Evolutionary conservation across 2,329 filamentous ascomycete genomes (phyloP), one percentile per base, ranked within the genome.

Genomic region (Penicillium sp.): DNA sequence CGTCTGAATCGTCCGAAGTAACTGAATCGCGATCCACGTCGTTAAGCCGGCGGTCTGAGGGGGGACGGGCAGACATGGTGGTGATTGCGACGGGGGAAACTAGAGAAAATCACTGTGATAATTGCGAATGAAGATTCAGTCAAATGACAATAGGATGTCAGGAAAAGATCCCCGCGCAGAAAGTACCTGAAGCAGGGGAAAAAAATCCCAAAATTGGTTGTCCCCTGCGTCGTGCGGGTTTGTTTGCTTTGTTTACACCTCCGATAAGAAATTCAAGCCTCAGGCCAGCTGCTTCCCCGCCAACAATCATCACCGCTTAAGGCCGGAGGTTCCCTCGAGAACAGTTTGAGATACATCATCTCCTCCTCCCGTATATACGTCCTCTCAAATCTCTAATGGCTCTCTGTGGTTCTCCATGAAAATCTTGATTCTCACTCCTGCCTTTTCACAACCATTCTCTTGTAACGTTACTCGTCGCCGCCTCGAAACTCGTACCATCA

Each of bases 1-100:
- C 70, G 71, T 84, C 81, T n/a, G 79, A 82, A 56, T 77, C 77
- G 47, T 76, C 76, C 46, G 79, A 81, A 8, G 73, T 65, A 2
- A 70, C 65, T 9, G 71, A 69, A 56, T 71, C 72, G 29, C 64
- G 62, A 41, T 71, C 69, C 35, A 69, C 63, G 48, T 73, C 70
- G 30, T 65, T 68, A 21, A 64, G 60, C 35, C 64, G 64, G 30
- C 64, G 64, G 7, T 71, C 63, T 50, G 62, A 55, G 51, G 66
- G 57, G 21, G 69, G 67, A 13, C 72, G 66, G 45, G 75, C 72
- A n/a, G 74, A 74, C 73, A 75, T 76, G 44, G 60, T 30, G 60
- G 52, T 41, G 44, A 60, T 58, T 61, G 58, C 52, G 54, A 58
- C 60, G 52, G 30, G 53, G 30, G 17, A 31, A 41, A 15, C 5